A percentile compares a stretch with the other conserved stretches of the same genome.
Evolutionary conservation across 176 grass and related monocot genomes (phyloP).

Genomic region (Aegilops sharonensis): DNA sequence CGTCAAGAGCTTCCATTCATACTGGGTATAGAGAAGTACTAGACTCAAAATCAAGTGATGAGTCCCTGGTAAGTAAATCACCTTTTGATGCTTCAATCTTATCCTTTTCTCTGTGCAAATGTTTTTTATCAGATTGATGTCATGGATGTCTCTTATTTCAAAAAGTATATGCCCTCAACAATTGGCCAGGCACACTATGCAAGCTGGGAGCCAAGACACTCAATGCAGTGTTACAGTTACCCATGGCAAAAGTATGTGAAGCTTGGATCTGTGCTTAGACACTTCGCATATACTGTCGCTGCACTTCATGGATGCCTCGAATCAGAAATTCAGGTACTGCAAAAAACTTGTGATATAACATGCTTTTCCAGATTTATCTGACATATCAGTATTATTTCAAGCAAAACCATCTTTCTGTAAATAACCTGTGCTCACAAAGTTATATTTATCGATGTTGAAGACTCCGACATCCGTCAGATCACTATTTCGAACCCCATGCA

Average conservation of each 20-base stretch:
- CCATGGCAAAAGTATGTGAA: slow-evolving; percentile 97
- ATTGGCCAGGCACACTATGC: slow-evolving; percentile 77
- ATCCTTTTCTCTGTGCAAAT: neutral
- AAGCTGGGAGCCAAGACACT: slow-evolving; percentile 97
- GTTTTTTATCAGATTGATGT: neutral
- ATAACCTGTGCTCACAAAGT: slow-evolving; percentile 25
- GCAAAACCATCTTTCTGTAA: neutral
- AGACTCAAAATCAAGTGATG: slow-evolving; percentile 93
- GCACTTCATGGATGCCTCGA: slow-evolving; percentile 90
- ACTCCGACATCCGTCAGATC: slow-evolving; percentile 57
- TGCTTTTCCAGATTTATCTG: neutral
- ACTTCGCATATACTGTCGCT: slow-evolving; percentile 83
- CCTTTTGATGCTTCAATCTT: neutral
- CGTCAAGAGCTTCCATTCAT: slow-evolving; percentile 58
- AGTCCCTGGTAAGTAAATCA: slow-evolving; percentile 60
- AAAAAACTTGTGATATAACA: neutral
- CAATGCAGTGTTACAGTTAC: slow-evolving; percentile 82
- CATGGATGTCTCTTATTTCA: neutral
- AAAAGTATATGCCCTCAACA: neutral
- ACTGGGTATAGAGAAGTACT: slow-evolving; percentile 63
- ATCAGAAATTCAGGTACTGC: slow-evolving; percentile 86
- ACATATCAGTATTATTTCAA: slow-evolving; percentile 1
- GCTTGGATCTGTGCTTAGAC: slow-evolving; percentile 74
- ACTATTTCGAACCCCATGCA: slow-evolving; percentile 76
- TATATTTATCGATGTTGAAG: slow-evolving; percentile 33